Evolutionary conservation across 129 eudicot genomes (phyloP).

Genomic region (Lactuca sativa): DNA sequence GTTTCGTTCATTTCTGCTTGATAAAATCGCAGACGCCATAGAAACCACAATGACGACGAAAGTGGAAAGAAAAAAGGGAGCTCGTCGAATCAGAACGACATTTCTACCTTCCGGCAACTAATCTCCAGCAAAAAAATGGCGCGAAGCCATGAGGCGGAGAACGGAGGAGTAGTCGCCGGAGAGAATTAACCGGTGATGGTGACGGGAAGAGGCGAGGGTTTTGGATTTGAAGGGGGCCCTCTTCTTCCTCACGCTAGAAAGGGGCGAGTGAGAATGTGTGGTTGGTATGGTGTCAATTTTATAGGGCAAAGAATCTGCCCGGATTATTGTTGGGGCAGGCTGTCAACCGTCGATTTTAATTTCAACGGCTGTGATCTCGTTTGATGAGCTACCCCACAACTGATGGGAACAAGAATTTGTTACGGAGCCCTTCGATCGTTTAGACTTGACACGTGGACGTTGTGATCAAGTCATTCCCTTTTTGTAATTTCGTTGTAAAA

Average conservation of each 20-base stretch:
- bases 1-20: constrained; percentile 31
- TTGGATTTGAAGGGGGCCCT: constrained; percentile 22
- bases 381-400: constrained; percentile 32
- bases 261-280: not conserved
- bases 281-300: constrained; percentile 24
- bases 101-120: not conserved
- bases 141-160: constrained; percentile 21
- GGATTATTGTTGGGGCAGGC: constrained; percentile 29
- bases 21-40: constrained; percentile 58
- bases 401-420: constrained; percentile 8
- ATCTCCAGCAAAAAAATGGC: constrained; percentile 37
- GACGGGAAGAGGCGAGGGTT: constrained; percentile 11
- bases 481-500: not conserved
- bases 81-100: not conserved
- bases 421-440: constrained; percentile 12
- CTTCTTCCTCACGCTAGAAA: not conserved
- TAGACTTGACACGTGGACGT: constrained; percentile 28
- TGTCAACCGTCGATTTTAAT: constrained; percentile 27
- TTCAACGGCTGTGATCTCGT: constrained; percentile 31
- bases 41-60: constrained; percentile 6
- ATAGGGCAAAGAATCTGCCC: constrained; percentile 47
- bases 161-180: constrained; percentile 17
- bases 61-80: not conserved
- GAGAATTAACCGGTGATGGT: not conserved
- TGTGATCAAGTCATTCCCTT: not conserved